Evolutionary conservation across 2,329 filamentous ascomycete genomes (phyloP).

Genomic region (Colletotrichum chlorophyti): DNA sequence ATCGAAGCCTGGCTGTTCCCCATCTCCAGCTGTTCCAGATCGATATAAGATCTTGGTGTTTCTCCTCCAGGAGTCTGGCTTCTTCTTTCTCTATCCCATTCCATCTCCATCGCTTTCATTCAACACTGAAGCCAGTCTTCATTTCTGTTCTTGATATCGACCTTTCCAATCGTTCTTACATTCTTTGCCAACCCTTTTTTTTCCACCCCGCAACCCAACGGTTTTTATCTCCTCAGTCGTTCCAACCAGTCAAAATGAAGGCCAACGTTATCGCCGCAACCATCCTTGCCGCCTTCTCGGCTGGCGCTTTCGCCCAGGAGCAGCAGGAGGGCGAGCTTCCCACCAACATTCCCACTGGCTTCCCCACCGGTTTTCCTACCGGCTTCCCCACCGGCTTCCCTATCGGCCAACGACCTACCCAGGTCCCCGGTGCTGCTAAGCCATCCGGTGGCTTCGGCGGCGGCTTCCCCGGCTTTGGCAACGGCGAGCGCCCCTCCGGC

Average conservation of each 20-base stretch:
- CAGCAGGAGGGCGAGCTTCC: not conserved
- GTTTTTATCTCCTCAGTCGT: not conserved
- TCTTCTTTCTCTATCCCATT: not conserved
- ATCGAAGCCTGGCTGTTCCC: not conserved
- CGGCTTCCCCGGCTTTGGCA: not conserved
- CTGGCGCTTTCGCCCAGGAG: slow-evolving; percentile 15
- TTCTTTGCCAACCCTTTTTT: not conserved
- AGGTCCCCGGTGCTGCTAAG: slow-evolving; percentile 6
- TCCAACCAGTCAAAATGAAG: slow-evolving; percentile 18
- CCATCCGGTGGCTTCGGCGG: slow-evolving; percentile 12
- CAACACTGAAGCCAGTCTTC: slow-evolving; percentile 26
- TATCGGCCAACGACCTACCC: not conserved
- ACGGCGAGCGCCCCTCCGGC: not conserved
- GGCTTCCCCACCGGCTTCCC: slow-evolving; percentile 3
- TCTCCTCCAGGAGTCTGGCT: not conserved
- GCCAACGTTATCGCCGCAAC: slow-evolving; percentile 22
- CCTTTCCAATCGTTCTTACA: slow-evolving; percentile 5
- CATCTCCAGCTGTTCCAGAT: not conserved
- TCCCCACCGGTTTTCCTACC: slow-evolving; percentile 16
- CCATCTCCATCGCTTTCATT: slow-evolving; percentile 25
- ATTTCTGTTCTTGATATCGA: slow-evolving; percentile 20
- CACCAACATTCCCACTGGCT: slow-evolving; percentile 5
- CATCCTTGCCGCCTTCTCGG: slow-evolving; percentile 23
- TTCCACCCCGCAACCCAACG: not conserved
- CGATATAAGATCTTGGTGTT: slow-evolving; percentile 12